Evolutionary conservation across 2,329 filamentous ascomycete species (phyloP).

Genomic region (Phaeosphaeriaceae sp.): DNA sequence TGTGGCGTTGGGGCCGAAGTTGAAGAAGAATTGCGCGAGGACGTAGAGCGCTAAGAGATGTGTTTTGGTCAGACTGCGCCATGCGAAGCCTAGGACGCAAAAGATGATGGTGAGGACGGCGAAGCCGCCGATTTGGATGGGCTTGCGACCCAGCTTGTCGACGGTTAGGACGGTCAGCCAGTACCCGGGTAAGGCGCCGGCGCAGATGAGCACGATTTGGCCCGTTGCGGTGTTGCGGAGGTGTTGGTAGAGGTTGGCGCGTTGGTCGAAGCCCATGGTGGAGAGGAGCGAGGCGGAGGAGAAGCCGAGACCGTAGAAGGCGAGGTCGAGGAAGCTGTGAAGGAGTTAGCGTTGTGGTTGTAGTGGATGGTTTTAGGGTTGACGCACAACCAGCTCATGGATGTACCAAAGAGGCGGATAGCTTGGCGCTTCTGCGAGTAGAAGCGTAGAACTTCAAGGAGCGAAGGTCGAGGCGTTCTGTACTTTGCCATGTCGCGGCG

Average conservation of each 20-base stretch:
- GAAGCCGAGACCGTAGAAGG: slow-evolving; percentile 67
- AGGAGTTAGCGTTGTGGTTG: slow-evolving; percentile 7
- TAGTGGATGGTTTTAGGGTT: background rate
- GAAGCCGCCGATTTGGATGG: slow-evolving; percentile 72
- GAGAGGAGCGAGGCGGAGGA: slow-evolving; percentile 78
- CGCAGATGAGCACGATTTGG: slow-evolving; percentile 80
- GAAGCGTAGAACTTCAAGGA: slow-evolving; percentile 71
- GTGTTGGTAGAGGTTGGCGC: slow-evolving; percentile 70
- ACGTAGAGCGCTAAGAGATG: slow-evolving; percentile 58
- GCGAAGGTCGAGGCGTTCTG: slow-evolving; percentile 37
- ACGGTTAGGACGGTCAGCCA: slow-evolving; percentile 80
- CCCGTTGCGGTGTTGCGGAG: slow-evolving; percentile 79
- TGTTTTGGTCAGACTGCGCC: slow-evolving; percentile 51
- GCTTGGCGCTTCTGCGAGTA: slow-evolving; percentile 75
- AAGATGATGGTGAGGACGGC: slow-evolving; percentile 57
- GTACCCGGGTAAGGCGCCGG: slow-evolving; percentile 82
- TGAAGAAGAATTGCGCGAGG: slow-evolving; percentile 61
- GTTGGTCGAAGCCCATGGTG: slow-evolving; percentile 74
- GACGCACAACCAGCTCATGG: slow-evolving; percentile 76
- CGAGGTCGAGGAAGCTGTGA: slow-evolving; percentile 66
- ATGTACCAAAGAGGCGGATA: slow-evolving; percentile 75
- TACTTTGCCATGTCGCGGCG: slow-evolving; percentile 52
- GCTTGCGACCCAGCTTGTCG: slow-evolving; percentile 78
- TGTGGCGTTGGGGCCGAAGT: slow-evolving; percentile 61
- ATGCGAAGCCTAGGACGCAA: slow-evolving; percentile 59